These are phyloP conservation scores for Leucosporidium creatinivorum DNA, from an alignment of 768 basidiomycete species.

Conservation along the genomic window DNA sequence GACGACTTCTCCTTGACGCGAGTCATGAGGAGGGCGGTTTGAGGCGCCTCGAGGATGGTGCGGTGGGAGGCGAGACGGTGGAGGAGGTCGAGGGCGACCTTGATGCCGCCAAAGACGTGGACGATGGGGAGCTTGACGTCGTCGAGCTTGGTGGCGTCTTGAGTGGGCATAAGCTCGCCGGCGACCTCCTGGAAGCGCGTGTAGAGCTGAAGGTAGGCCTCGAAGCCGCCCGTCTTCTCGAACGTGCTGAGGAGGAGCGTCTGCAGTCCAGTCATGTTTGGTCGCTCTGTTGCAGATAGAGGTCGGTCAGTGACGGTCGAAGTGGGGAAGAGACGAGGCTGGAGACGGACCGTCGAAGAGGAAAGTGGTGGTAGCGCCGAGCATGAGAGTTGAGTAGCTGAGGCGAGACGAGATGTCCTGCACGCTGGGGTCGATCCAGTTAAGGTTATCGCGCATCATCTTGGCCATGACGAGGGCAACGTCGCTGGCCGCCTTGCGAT, in stretches of 20 bases:
- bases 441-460: conserved; percentile 58
- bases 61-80: conserved; percentile 69
- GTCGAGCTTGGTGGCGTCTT: conserved; percentile 55
- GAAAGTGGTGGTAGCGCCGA: conserved; percentile 51
- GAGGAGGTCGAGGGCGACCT: conserved; percentile 65
- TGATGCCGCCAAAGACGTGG: conserved; percentile 71
- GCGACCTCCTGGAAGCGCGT: conserved; percentile 54
- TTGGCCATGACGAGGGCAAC: conserved; percentile 64
- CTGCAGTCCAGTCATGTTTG: conserved; percentile 64
- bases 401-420: conserved; percentile 47
- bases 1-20: conserved; percentile 56
- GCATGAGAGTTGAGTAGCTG: conserved; percentile 53
- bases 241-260: conserved; percentile 74
- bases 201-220: conserved; percentile 58
- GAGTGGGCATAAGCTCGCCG: conserved; percentile 49
- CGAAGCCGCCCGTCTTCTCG: conserved; percentile 62
- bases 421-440: conserved; percentile 43
- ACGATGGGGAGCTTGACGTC: conserved; percentile 48
- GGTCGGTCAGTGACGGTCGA: not conserved
- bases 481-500: conserved; percentile 41
- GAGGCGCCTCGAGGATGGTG: conserved; percentile 73
- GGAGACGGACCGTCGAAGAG: conserved; percentile 54
- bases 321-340: not conserved
- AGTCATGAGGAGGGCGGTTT: conserved; percentile 63
- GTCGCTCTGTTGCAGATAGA: conserved; percentile 54